Conservation (phyloP, 352 stramenopile species). For the Thraustotheca clavata region DNA sequence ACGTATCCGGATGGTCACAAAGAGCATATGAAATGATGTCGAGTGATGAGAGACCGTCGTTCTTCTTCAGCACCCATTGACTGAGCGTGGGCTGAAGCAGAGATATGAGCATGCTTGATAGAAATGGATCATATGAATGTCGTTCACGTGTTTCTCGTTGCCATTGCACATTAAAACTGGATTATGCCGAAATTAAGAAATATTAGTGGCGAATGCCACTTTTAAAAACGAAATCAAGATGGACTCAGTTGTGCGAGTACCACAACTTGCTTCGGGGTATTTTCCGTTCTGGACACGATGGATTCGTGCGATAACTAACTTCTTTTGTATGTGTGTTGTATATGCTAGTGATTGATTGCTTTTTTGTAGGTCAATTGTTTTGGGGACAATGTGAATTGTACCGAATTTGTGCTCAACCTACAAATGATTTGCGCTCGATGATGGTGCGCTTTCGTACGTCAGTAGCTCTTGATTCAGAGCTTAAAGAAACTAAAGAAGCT, state of each 20-base stretch:
- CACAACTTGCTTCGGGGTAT: background rate
- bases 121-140: too few relatives aligned
- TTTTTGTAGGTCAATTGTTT: constrained; percentile 37
- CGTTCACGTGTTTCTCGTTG: too few relatives aligned
- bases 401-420: constrained; percentile 44
- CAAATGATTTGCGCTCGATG: constrained; percentile 41
- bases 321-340: constrained; percentile 5
- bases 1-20: too few relatives aligned
- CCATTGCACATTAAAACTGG: too few relatives aligned
- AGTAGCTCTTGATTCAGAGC: constrained; percentile 44
- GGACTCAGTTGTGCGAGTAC: background rate
- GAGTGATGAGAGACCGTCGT: too few relatives aligned
- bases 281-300: constrained; percentile 9
- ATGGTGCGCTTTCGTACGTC: constrained; percentile 67
- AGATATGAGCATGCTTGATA: too few relatives aligned
- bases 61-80: too few relatives aligned
- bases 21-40: too few relatives aligned
- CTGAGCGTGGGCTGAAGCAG: too few relatives aligned
- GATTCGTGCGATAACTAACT: constrained; percentile 11
- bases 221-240: background rate
- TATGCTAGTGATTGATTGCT: background rate
- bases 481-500: constrained; percentile 62
- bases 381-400: constrained; percentile 69
- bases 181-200: constrained; percentile 1
- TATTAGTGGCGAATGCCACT: background rate